Conservation (phyloP, 2,329 filamentous ascomycete species). For the Alternaria conjuncta region DNA sequence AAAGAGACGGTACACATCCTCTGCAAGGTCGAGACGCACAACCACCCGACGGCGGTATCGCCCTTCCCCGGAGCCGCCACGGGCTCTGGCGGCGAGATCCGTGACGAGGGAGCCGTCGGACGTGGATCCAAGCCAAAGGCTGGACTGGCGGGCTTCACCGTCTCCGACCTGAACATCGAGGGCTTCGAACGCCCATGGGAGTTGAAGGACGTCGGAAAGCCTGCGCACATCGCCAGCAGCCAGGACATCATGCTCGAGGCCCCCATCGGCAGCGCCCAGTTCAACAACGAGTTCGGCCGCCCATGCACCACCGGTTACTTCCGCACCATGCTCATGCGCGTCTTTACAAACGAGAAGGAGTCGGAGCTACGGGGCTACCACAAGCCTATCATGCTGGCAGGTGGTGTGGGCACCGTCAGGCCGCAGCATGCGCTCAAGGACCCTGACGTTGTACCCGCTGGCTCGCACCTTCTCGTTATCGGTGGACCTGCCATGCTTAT, state of each 20-base stretch:
- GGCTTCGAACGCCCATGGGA: constrained; percentile 87
- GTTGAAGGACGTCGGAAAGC: constrained; percentile 79
- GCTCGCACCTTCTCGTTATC: constrained; percentile 90
- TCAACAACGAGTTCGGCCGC: constrained; percentile 97
- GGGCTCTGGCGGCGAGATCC: constrained; percentile 92
- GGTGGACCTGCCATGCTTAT: constrained; percentile 98
- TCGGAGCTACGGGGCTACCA: constrained; percentile 88
- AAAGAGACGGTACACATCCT: constrained; percentile 88
- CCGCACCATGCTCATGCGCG: constrained; percentile 79
- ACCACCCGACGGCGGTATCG: constrained; percentile 95
- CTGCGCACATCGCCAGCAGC: constrained; percentile 89
- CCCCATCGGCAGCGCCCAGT: constrained; percentile 90
- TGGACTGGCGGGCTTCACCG: constrained; percentile 89
- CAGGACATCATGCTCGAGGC: constrained; percentile 98
- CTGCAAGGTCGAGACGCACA: constrained; percentile 96
- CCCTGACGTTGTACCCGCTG: constrained; percentile 76
- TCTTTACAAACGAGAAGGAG: constrained; percentile 65
- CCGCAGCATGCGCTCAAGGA: constrained; percentile 91
- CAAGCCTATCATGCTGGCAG: constrained; percentile 98
- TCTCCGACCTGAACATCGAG: constrained; percentile 91
- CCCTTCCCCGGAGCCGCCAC: constrained; percentile 93
- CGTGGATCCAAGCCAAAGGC: constrained; percentile 92
- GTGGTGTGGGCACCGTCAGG: constrained; percentile 89
- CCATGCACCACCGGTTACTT: constrained; percentile 91
- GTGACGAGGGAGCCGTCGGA: constrained; percentile 93